Evolutionary conservation across 192 early-diverging fungal species (phyloP), one percentile per base, ranked within the genome.

Genomic region (Chytriomyces sp.): DNA sequence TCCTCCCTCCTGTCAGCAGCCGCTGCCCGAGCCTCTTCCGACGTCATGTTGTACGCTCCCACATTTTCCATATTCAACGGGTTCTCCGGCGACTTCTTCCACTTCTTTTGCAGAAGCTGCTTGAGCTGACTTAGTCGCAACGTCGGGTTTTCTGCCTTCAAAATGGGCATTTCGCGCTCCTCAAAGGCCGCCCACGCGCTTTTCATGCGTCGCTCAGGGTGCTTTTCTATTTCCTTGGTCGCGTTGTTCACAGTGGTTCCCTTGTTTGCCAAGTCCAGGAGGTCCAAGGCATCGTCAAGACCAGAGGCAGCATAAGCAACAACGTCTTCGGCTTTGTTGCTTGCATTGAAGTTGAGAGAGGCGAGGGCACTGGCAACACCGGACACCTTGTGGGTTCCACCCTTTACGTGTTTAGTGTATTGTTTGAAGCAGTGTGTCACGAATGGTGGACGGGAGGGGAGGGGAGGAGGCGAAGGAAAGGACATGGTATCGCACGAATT

Each of bases 201-300:
- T 71, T 83, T 83, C 78, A 83, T 80, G 19, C 95, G 84, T 66
- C 91, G 86, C 80, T 96, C 95, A 7, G 95, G 95, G 78, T 96
- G 95, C 39, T 89, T 86, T 66, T 96, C 95, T 34, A 95, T 78
- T 5, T 30, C 59, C 39, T 67, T 37, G 10, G 31, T n/a, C 17
- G 65, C 64, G 31, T 17, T 37, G 12, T 26, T 19, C 5, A 14
- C 7, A 49, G 76, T 70, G 25, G 79, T 74, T 30, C 64, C 68
- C 36, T 64, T 64, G 0, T 63, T 53, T 30, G 87, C 58, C 3
- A 84, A 49, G 28, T 84, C 79, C 66, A 98, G 72, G 3, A 95
- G 85, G 64, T 92, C 88, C 5, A 98, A 77, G 14, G 94, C 94
- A 68, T 90, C 92, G 75, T 98, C 94, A 73, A 98, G 86, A 59